Evolutionary conservation across 768 basidiomycete genomes (phyloP).

Genomic region (Tephrocybe sp.): DNA sequence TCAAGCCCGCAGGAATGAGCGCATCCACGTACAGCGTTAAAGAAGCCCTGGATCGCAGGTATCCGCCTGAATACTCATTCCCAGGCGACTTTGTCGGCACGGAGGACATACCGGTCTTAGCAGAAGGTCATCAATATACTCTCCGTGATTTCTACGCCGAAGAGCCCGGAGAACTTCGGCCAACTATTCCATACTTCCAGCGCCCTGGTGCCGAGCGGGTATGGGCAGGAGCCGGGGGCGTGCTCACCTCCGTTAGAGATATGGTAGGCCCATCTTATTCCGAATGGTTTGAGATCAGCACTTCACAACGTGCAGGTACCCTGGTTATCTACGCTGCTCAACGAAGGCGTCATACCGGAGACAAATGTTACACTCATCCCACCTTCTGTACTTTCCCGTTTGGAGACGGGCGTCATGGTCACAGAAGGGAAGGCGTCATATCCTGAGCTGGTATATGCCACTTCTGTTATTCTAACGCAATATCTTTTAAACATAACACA

Average conservation of each 20-base stretch:
- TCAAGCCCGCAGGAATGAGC: conserved; percentile 38
- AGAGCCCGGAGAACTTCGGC: conserved; percentile 30
- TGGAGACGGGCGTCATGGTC: conserved; percentile 35
- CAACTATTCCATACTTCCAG: conserved; percentile 39
- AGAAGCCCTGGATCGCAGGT: conserved; percentile 31
- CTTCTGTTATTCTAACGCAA: conserved; percentile 11
- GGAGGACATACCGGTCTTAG: conserved; percentile 21
- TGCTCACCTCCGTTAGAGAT: conserved; percentile 39
- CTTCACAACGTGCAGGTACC: conserved; percentile 8
- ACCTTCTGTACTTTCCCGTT: conserved; percentile 32
- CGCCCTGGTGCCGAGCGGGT: conserved; percentile 38
- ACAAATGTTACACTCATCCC: conserved; percentile 39
- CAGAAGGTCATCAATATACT: conserved; percentile 36
- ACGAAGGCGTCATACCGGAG: conserved; percentile 36
- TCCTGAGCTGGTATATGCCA: conserved; percentile 38
- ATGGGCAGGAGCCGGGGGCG: conserved; percentile 43
- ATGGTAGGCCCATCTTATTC: conserved; percentile 26
- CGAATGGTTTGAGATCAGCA: background rate
- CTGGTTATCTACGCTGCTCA: conserved; percentile 42
- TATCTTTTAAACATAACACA: background rate
- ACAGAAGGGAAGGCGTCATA: conserved; percentile 32
- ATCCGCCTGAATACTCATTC: conserved; percentile 6
- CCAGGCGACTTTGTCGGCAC: background rate
- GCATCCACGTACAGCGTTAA: conserved; percentile 39
- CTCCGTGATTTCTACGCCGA: conserved; percentile 29